A percentile compares a stretch with the other conserved stretches of the same genome.
Evolutionary conservation across 202 grass and related monocot genomes (phyloP).

Genomic region (Digitaria exilis): DNA sequence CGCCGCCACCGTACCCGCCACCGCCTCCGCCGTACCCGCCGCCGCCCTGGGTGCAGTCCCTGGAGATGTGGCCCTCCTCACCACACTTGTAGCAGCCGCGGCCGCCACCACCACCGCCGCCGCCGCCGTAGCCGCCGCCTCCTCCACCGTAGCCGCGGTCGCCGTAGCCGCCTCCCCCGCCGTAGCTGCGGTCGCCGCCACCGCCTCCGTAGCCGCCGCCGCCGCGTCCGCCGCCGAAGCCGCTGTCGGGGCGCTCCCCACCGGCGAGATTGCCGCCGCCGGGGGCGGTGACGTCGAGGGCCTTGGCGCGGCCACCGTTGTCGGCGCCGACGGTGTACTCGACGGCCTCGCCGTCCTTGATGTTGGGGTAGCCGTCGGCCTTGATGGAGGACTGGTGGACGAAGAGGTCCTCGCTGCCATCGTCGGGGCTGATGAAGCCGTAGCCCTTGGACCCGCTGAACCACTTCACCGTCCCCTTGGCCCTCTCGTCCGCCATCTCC

Average conservation of each 20-base stretch:
- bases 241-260: slow-evolving; percentile 34
- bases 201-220: slow-evolving; percentile 25
- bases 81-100: slow-evolving; percentile 32
- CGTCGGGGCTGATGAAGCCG: slow-evolving; percentile 51
- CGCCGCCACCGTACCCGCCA: neutral
- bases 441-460: slow-evolving; percentile 50
- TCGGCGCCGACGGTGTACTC: slow-evolving; percentile 26
- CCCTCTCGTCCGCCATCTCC: slow-evolving; percentile 10
- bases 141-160: slow-evolving; percentile 29
- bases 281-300: slow-evolving; percentile 66
- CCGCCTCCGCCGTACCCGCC: neutral
- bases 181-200: slow-evolving; percentile 1
- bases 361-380: slow-evolving; percentile 42
- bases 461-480: slow-evolving; percentile 49
- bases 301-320: slow-evolving; percentile 48
- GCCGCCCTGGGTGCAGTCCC: slow-evolving; percentile 20
- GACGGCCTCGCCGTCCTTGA: slow-evolving; percentile 36
- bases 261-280: slow-evolving; percentile 58
- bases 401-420: slow-evolving; percentile 46
- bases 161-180: neutral
- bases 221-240: no score
- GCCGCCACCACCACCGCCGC: slow-evolving; percentile 5
- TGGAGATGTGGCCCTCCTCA: slow-evolving; percentile 41
- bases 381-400: slow-evolving; percentile 47
- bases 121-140: neutral